These are phyloP conservation scores for Botrytis aclada DNA, from an alignment of 2,329 filamentous ascomycete genomes.

Conservation along the genomic window DNA sequence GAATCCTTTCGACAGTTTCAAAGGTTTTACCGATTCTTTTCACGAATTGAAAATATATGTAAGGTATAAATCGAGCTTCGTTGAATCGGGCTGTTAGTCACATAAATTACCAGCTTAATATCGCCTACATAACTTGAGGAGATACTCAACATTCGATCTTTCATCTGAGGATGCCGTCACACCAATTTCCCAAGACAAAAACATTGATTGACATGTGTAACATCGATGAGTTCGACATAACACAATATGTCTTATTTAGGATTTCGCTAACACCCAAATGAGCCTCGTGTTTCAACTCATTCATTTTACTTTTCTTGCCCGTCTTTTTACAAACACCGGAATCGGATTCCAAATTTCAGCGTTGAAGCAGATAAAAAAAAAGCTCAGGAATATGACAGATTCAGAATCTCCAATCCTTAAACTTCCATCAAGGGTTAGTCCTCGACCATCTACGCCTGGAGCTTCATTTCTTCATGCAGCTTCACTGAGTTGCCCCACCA, in stretches of 20 bases:
- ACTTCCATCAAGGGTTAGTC: background rate
- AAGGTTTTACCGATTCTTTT: background rate
- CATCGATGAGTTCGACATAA: background rate
- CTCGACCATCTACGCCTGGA: constrained; percentile 11
- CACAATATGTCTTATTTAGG: background rate
- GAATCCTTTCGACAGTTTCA: background rate
- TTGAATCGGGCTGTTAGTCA: background rate
- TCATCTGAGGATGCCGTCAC: background rate
- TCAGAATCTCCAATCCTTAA: background rate
- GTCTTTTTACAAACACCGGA: background rate
- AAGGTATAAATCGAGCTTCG: background rate
- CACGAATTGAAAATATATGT: too few species aligned
- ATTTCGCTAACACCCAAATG: background rate
- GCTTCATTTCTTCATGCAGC: background rate
- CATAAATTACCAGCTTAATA: background rate
- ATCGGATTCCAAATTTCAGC: background rate
- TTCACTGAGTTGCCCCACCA: background rate
- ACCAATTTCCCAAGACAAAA: constrained; percentile 2
- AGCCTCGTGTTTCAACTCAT: background rate
- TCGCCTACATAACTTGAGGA: background rate
- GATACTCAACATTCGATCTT: background rate
- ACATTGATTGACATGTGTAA: background rate
- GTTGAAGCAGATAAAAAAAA: background rate
- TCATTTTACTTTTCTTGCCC: background rate
- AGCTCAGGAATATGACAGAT: background rate